Evolutionary conservation across 768 basidiomycete genomes (phyloP).

Genomic region (Rhodotorula taiwanensis): DNA sequence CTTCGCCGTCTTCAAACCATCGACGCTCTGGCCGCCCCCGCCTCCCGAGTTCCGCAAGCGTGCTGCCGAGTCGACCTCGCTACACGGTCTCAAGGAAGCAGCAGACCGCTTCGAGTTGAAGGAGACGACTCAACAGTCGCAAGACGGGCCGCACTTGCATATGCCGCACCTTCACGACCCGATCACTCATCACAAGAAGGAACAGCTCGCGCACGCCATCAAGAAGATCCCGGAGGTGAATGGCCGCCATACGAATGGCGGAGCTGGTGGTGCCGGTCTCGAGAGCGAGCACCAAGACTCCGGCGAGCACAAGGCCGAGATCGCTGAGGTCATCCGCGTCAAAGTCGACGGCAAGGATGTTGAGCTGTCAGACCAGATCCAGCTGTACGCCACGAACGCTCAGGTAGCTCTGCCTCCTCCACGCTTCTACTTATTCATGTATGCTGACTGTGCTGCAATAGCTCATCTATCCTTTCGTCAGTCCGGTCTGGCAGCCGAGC

Average conservation of each 20-base stretch:
- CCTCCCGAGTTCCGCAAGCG: constrained; percentile 43
- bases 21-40: constrained; percentile 46
- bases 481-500: constrained; percentile 65
- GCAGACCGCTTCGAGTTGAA: constrained; percentile 8
- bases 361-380: constrained; percentile 51
- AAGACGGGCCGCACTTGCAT: not conserved
- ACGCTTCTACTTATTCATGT: constrained; percentile 40
- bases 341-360: constrained; percentile 45
- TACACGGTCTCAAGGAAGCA: constrained; percentile 23
- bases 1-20: constrained; percentile 46
- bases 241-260: constrained; percentile 15
- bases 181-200: constrained; percentile 13
- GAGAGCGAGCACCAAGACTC: not conserved
- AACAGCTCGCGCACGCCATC: constrained; percentile 18
- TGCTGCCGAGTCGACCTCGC: constrained; percentile 23
- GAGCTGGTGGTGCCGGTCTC: not conserved
- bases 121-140: no score
- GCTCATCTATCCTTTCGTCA: constrained; percentile 65
- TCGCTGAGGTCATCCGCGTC: constrained; percentile 32
- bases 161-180: constrained; percentile 8
- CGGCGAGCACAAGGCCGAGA: constrained; percentile 24
- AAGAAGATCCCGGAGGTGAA: constrained; percentile 7
- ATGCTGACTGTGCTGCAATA: constrained; percentile 21
- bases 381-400: constrained; percentile 78
- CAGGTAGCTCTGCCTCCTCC: constrained; percentile 46